Base-by-base conservation (phyloP, 169 alveolate genomes). In the Plasmodium billcollinsi region DNA sequence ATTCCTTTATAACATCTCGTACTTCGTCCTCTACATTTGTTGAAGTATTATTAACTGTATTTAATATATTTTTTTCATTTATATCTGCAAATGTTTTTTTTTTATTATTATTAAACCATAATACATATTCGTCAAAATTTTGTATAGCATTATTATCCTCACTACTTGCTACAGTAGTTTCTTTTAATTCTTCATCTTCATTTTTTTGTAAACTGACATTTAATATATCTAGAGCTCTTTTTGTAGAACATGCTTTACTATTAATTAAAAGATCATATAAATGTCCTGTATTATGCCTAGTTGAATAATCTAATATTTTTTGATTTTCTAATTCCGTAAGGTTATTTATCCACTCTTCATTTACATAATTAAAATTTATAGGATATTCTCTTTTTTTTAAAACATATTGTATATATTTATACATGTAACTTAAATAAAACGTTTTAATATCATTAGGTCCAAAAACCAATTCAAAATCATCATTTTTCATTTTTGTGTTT, bases 261-360 rank as follows among this genome's bases (percentile, higher is more conserved):
- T 83, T 83, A 69, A 83, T 69, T 70, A 83, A 49, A 43, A 83
- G 33, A n/a, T 83, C 83, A 33, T 83, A 83, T 72, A 83, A 33
- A 69, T 83, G 91, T 0, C 83, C 91, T 49, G 80, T 83, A 54
- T 56, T 54, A 39, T 83, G 52, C 69, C 59, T 83, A 15, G 91
- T 83, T 43, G 91, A 83, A 49, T 83, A 83, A 8, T 49, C 39
- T 62, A 83, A 15, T 29, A 83, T 83, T 83, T 83, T 83, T 39
- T 83, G 91, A 83, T 83, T 83, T 56, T 83, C 91, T 43, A 83
- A 72, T 49, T 83, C 91, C 9, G 91, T 83, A 49, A 83, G 59
- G 5, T 52, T 45, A 12, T 83, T 83, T 24, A 83, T 83, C 91
- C 91, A 83, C 33, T 83, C 73, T 3, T 83, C 91, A 61, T 83